phyloP scores from a whole-genome alignment of 73 alveolate species.

The Effrenium voratum region DNA sequence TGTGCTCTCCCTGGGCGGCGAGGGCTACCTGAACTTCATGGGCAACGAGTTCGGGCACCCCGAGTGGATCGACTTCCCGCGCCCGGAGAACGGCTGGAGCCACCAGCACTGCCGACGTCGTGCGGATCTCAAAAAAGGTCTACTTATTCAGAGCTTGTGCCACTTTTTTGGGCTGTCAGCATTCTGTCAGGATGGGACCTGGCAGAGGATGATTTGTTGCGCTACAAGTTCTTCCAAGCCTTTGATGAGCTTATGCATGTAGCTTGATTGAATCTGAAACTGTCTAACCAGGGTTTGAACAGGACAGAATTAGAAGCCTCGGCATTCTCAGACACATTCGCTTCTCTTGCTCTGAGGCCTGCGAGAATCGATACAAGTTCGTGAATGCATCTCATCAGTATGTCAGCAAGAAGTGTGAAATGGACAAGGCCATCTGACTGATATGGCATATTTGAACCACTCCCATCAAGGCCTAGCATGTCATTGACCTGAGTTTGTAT shows the following conservation, averaged over 20 bases:
- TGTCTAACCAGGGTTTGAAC: neutral
- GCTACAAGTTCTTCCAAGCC: constrained; percentile 95
- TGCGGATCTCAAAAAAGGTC: constrained; percentile 70
- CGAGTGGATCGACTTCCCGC: constrained; percentile 99
- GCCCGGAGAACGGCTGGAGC: constrained; percentile 99
- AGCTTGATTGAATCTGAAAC: neutral
- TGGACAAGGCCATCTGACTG: constrained; percentile 95
- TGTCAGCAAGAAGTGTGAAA: constrained; percentile 94
- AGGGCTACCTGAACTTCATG: constrained; percentile 98
- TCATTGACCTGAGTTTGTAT: no score
- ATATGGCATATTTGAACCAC: no score
- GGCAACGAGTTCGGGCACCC: constrained; percentile 99
- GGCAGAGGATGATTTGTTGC: constrained; percentile 96
- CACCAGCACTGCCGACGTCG: constrained; percentile 98
- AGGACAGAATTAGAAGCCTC: neutral
- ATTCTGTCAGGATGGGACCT: constrained; percentile 97
- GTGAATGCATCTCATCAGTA: constrained; percentile 65
- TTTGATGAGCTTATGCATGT: constrained; percentile 97
- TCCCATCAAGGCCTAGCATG: no score
- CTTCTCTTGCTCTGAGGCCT: constrained; percentile 23
- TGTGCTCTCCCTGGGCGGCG: constrained; percentile 95
- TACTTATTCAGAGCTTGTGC: neutral
- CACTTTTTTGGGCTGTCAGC: neutral
- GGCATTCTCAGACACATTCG: neutral
- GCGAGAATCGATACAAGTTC: constrained; percentile 67